Conservation (phyloP, 75 land plant species). For the Chamaecyparis obtusa region DNA sequence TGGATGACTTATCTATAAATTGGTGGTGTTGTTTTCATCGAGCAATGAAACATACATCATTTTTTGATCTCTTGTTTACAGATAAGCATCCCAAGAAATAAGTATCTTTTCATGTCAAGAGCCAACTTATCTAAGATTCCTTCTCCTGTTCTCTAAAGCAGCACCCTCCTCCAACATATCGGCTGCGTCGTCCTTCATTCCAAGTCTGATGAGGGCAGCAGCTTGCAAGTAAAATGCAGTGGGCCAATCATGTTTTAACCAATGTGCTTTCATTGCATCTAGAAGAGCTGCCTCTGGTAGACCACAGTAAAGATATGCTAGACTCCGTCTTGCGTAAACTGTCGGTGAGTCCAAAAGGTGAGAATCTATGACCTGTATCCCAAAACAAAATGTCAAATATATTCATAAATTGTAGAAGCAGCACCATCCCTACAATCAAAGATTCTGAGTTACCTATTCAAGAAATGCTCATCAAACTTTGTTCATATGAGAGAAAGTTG, state of each 20-base stretch:
- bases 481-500: neutral
- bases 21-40: neutral
- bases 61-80: neutral
- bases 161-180: conserved; percentile 37
- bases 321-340: conserved; percentile 39
- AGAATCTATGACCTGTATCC: conserved; percentile 34
- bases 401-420: neutral
- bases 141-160: conserved; percentile 8
- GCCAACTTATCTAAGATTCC: neutral
- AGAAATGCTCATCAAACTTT: neutral
- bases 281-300: conserved; percentile 37
- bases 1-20: too few species aligned
- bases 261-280: conserved; percentile 46
- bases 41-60: too few species aligned
- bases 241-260: conserved; percentile 35
- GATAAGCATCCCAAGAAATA: neutral
- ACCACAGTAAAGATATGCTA: conserved; percentile 28
- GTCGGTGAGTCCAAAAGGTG: conserved; percentile 37
- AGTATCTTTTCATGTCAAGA: neutral
- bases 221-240: conserved; percentile 46
- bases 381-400: neutral
- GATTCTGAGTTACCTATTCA: neutral
- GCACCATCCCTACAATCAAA: neutral
- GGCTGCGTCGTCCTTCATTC: conserved; percentile 28
- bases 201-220: conserved; percentile 30